A percentile compares a stretch with the other conserved stretches of the same genome.
phyloP scores from a whole-genome alignment of 495 filamentous ascomycete genomes.

The Acidiella bohemica region DNA sequence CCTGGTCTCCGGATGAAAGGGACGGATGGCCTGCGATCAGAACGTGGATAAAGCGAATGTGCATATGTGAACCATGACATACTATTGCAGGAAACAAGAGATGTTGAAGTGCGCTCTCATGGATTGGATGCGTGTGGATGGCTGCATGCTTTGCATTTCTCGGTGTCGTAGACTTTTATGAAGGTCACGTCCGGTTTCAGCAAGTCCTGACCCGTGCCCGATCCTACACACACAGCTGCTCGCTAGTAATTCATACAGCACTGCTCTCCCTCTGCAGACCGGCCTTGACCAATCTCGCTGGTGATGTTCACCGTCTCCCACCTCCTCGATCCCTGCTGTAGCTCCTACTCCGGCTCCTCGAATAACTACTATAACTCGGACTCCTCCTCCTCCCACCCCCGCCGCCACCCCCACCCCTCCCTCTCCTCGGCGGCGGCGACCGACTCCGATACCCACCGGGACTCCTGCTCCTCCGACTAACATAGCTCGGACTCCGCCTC shows the following conservation, averaged over 20 bases:
- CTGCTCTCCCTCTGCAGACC: too few relatives aligned
- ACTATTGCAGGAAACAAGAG: too few relatives aligned
- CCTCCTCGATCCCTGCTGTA: conserved; percentile 22
- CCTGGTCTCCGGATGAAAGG: neutral
- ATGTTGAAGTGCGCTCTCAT: neutral
- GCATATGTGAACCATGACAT: conserved; percentile 12
- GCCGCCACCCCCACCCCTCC: conserved; percentile 15
- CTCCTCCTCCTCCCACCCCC: conserved; percentile 12
- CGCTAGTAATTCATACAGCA: too few relatives aligned
- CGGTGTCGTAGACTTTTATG: neutral
- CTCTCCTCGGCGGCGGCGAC: conserved; percentile 30
- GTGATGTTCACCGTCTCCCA: conserved; percentile 18
- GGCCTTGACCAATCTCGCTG: too few relatives aligned
- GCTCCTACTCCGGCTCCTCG: conserved; percentile 26
- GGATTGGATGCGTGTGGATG: conserved; percentile 4
- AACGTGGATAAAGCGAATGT: neutral
- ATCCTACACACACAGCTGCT: too few relatives aligned
- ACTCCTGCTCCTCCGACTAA: too few relatives aligned
- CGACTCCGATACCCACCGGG: too few relatives aligned
- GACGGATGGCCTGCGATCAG: neutral
- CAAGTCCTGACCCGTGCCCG: too few relatives aligned
- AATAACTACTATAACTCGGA: conserved; percentile 15
- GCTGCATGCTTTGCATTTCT: neutral
- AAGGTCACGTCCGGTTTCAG: too few relatives aligned
- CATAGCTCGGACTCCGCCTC: conserved; percentile 25